Evolutionary conservation across 1,139 yeast species (phyloP), one percentile per base, ranked within the genome.

Genomic region (Geotrichum bryndzae): DNA sequence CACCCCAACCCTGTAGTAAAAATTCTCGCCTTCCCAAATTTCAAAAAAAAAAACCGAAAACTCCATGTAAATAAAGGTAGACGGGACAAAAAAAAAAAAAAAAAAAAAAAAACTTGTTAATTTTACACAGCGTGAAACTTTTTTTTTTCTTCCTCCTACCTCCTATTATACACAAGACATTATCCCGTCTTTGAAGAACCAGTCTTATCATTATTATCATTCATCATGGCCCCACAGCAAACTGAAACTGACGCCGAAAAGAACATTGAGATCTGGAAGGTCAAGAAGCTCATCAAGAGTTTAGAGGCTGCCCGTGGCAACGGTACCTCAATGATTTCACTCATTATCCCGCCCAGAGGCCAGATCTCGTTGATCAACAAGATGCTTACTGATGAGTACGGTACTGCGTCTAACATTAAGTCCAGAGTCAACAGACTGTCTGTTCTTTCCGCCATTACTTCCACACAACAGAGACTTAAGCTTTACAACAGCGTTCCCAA

Each of bases 251-350:
- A 88, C 67, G 97, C 97, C 59, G 98, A 94, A 76, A 91, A 89
- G 80, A 92, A 91, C 79, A 94, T 94, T 76, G 97, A 94, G 81
- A 91, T 94, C 80, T 94, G 99, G 99, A 94, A 94, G 85, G 87
- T 94, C 82, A 92, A 92, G 82, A 94, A 94, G 45, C 38, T 48
- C 3, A 38, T 74, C 67, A 88, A 87, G 77, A 85, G 90, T 66
- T 82, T 94, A 71, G 95, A 92, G 74, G 79, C 79, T 72, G 98
- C 98, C 63, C 84, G 97, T 77, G 98, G 99, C 76, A 94, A 94
- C 74, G 99, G 99, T 77, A 94, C 99, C 58, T 94, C 99, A 46
- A 94, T 94, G 98, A 94, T 94, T 73, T 91, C 98, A 41, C 82
- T 94, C 75, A 89, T 94, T 71, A 90, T 94, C 67, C 81, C 99